These are phyloP conservation scores for Talaromyces amestolkiae DNA, from an alignment of 2,329 filamentous ascomycete genomes.

Conservation along the genomic window DNA sequence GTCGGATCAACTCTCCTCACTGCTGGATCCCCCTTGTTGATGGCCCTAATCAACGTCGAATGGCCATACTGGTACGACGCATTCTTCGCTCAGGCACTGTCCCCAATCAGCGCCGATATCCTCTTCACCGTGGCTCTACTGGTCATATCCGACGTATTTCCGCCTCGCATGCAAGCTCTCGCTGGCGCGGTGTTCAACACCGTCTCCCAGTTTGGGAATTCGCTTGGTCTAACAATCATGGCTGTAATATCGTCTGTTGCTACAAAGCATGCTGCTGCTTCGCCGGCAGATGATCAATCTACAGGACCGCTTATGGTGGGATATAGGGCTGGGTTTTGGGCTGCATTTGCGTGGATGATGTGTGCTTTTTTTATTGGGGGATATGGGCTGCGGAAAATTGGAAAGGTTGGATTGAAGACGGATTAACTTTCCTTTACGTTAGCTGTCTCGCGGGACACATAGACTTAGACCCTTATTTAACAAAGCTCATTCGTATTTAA, in stretches of 20 bases:
- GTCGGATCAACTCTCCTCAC: slow-evolving; percentile 37
- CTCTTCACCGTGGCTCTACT: slow-evolving; percentile 59
- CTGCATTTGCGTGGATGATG: slow-evolving; percentile 49
- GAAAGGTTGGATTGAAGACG: slow-evolving; percentile 50
- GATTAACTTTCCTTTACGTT: neutral
- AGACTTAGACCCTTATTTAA: neutral
- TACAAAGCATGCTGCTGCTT: slow-evolving; percentile 33
- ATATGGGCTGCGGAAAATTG: slow-evolving; percentile 47
- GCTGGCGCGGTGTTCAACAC: slow-evolving; percentile 64
- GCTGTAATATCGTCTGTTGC: slow-evolving; percentile 42
- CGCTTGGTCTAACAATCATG: slow-evolving; percentile 53
- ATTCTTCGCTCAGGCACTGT: slow-evolving; percentile 46
- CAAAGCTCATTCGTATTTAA: neutral
- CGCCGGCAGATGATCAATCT: slow-evolving; percentile 25
- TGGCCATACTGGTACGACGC: slow-evolving; percentile 51
- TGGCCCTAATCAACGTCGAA: slow-evolving; percentile 46
- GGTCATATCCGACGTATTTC: slow-evolving; percentile 55
- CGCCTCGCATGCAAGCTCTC: slow-evolving; percentile 56
- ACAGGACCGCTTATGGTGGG: slow-evolving; percentile 47
- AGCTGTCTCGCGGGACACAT: neutral
- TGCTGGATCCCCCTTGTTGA: slow-evolving; percentile 42
- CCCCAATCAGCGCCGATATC: slow-evolving; percentile 47
- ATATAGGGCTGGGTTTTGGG: slow-evolving; percentile 56
- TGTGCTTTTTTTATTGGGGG: slow-evolving; percentile 40
- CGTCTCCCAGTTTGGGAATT: slow-evolving; percentile 55